Evolutionary conservation across 2,329 filamentous ascomycete genomes (phyloP).

Genomic region (Pyricularia pennisetigena): DNA sequence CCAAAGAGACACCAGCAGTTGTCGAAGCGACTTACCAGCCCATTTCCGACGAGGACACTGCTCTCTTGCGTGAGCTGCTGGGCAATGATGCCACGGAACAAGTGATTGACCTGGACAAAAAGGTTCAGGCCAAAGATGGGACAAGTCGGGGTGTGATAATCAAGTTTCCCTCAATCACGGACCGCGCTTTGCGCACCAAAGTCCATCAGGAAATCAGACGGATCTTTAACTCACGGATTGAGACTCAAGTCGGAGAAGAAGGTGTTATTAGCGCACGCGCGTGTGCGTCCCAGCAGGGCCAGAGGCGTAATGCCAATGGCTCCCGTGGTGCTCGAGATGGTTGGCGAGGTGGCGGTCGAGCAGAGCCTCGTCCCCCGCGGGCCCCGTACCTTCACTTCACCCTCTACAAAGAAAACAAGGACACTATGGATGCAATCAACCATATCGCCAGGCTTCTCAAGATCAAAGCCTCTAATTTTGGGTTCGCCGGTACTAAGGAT

Average conservation of each 20-base stretch:
- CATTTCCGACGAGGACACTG: constrained; percentile 18
- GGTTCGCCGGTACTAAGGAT: constrained; percentile 80
- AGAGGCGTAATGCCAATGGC: constrained; percentile 1
- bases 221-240: constrained; percentile 68
- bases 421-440: constrained; percentile 84
- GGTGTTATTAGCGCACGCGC: constrained; percentile 53
- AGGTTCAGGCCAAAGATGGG: constrained; percentile 19
- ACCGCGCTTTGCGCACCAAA: constrained; percentile 33
- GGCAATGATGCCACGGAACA: constrained; percentile 28
- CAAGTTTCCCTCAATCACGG: constrained; percentile 29
- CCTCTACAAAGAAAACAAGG: constrained; percentile 92
- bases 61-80: constrained; percentile 27
- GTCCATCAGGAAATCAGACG: constrained; percentile 59
- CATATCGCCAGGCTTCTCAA: constrained; percentile 67
- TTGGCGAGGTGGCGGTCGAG: constrained; percentile 13
- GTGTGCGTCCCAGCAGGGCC: constrained; percentile 4
- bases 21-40: background rate
- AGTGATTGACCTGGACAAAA: constrained; percentile 30
- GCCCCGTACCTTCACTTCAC: constrained; percentile 85
- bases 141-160: constrained; percentile 21
- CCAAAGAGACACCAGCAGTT: background rate
- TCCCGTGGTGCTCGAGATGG: constrained; percentile 15
- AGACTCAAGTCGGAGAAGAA: constrained; percentile 55
- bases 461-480: constrained; percentile 64
- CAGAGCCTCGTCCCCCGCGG: constrained; percentile 17